Evolutionary conservation across 768 basidiomycete genomes (phyloP), one percentile per base, ranked within the genome.

Genomic region (Boletus rufocinnamomeus): DNA sequence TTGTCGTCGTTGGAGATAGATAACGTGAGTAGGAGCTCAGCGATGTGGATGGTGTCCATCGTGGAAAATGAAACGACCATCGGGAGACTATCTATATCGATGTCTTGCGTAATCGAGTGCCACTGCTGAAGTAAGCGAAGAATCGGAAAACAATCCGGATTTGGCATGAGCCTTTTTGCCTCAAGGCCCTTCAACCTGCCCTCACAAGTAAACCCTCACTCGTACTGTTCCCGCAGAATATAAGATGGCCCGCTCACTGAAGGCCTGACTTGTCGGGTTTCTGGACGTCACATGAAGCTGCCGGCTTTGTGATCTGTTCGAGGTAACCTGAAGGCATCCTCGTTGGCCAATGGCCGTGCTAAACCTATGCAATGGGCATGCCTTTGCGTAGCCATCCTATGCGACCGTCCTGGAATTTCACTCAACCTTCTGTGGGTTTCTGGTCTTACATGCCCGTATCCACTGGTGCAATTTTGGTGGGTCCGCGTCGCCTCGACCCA

Each of bases 1-100:
- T 63, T 56, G 54, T 74, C 77, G 5, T 81, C 79, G 9, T 43
- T 41, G 11, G 67, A 60, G 8, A 86, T 67, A 5, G 74, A 64
- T 9, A 82, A 69, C 8, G 70, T 73, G 58, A 85, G 71, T 23
- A 74, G 57, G 43, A 86, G 75, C 37, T 84, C 78, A 56, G 78
- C 79, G 69, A 86, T 75, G 48, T 75, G 74, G 65, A 87, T 77
- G 48, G 61, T 58, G 56, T 78, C 76, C 43, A 46, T 55, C 2
- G 9, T 28, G 34, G 7, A 48, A 21, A 3, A 16, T 6, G 35
- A 27, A 17, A 23, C 14, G 32, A 23, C n/a, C 3, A 21, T 32
- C 6, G n/a, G 10, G 19, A 21, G n/a, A 41, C 11, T 41, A 11
- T 14, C 11, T 14, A 5, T 13, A 8, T 21, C 40, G n/a, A n/a